Percentiles rank a stretch among this genome's conserved stretches.
Conservation (phyloP, 495 filamentous ascomycete genomes). For the Melanomma pulvis-pyrius region DNA sequence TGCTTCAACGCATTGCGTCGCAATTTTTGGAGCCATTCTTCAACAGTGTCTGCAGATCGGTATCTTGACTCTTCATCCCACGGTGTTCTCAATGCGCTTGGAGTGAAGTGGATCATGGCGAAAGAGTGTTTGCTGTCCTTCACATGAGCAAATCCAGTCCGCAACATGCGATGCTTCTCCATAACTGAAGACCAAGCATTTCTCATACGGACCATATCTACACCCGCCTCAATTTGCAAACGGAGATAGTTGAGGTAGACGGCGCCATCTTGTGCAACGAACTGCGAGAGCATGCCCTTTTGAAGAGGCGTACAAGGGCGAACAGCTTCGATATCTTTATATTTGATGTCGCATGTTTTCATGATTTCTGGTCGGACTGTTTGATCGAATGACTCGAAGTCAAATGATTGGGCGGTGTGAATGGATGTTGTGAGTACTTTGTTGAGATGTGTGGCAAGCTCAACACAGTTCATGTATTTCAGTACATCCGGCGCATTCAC, state of each 20-base stretch:
- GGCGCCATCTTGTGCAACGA: conserved; percentile 44
- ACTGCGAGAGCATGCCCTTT: conserved; percentile 57
- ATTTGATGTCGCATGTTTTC: conserved; percentile 6
- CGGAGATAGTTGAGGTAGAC: conserved; percentile 66
- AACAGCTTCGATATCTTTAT: conserved; percentile 48
- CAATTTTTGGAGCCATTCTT: conserved; percentile 23
- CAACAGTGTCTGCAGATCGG: conserved; percentile 13
- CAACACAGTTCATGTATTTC: conserved; percentile 57
- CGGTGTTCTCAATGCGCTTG: conserved; percentile 44
- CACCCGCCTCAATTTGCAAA: conserved; percentile 46
- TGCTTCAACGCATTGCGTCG: conserved; percentile 33
- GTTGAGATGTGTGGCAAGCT: conserved; percentile 47
- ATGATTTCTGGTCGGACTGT: conserved; percentile 41
- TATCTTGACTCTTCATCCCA: conserved; percentile 45
- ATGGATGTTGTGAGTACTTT: neutral
- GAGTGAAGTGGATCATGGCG: conserved; percentile 64
- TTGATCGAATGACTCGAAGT: conserved; percentile 51
- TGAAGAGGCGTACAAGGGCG: conserved; percentile 69
- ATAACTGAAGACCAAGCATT: conserved; percentile 40
- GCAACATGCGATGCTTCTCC: conserved; percentile 43
- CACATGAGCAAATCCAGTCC: conserved; percentile 44
- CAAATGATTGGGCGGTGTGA: conserved; percentile 5
- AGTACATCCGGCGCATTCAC: conserved; percentile 71
- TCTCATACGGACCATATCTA: conserved; percentile 17
- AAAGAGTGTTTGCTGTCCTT: conserved; percentile 54